Evolutionary conservation across 768 basidiomycete species (phyloP), one percentile per base, ranked within the genome.

Genomic region (Fomitopsis serialis): DNA sequence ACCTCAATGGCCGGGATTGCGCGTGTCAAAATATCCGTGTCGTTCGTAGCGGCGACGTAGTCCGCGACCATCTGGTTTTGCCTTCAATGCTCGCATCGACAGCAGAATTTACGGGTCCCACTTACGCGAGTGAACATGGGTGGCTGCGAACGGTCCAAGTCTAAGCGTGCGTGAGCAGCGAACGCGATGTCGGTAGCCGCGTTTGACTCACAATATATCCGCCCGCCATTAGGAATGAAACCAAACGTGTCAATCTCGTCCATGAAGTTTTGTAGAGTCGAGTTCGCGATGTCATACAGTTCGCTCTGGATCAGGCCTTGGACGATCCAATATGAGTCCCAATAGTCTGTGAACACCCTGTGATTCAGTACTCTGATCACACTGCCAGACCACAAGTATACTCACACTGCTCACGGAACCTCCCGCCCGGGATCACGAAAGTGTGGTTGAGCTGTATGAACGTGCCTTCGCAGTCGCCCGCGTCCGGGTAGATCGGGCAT

Each of bases 141-240:
- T 13, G 93, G 93, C 63, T 96, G 92, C n/a, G 92, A 95, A 53
- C 95, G 82, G 62, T 95, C 79, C 57, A 96, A 68, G 69, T 96
- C 87, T 89, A 42, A 8, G 40, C 22, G 51, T 34, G 61, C 23
- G 21, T 24, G 9, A 23, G 27, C 25, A 6, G 12, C 43, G n/a
- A 21, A 24, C 45, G 25, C 10, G 24, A 15, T 42, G 34, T 53
- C 21, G 10, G 23, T 53, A 17, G 15, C 6, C 21, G 2, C 44
- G 21, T 24, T 1, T 45, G 17, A 66, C 71, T 53, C 61, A 86
- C 87, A 97, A 63, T 97, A 97, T 48, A 89, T 92, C 11, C 93
- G 78, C 3, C 92, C 94, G 7, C 95, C 95, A 61, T 97, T 98
- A 1, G 95, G 95, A 57, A 98, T 86, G 72, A 97, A 98, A 0